phyloP scores from a whole-genome alignment of 768 basidiomycete species.

The Mycena crocata region DNA sequence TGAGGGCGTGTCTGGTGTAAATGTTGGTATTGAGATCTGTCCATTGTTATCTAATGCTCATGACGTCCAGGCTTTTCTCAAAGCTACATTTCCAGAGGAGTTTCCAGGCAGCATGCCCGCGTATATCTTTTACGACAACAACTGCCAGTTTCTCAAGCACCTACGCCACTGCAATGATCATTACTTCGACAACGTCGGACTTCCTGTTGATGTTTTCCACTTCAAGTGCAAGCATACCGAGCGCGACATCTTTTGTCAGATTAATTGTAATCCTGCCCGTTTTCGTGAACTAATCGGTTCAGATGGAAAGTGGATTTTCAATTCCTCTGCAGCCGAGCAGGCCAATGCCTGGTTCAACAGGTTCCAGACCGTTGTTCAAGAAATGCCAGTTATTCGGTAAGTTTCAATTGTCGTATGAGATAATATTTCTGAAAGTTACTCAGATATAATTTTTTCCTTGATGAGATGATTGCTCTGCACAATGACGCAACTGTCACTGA shows the following conservation, averaged over 20 bases:
- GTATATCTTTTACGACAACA: constrained; percentile 37
- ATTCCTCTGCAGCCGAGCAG: constrained; percentile 49
- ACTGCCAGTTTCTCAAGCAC: constrained; percentile 31
- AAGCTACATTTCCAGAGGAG: constrained; percentile 21
- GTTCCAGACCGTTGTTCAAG: constrained; percentile 42
- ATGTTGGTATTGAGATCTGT: constrained; percentile 13
- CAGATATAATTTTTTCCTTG: constrained; percentile 14
- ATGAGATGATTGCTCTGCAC: constrained; percentile 17
- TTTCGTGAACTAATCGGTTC: neutral
- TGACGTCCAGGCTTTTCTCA: constrained; percentile 17
- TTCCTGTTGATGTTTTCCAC: constrained; percentile 40
- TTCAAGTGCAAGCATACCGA: neutral
- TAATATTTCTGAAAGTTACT: neutral
- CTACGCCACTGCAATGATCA: constrained; percentile 13
- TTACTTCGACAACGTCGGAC: constrained; percentile 27
- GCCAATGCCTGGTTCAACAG: constrained; percentile 49
- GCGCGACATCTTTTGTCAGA: constrained; percentile 5
- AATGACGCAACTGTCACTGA: no score
- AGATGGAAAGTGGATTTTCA: constrained; percentile 43
- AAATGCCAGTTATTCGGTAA: constrained; percentile 36
- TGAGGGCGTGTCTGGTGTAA: constrained; percentile 24
- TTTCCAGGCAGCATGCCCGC: constrained; percentile 19
- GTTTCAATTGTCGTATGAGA: neutral
- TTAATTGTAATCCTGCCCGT: neutral
- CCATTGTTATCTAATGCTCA: neutral